A percentile compares a stretch with the other conserved stretches of the same genome.
These are phyloP conservation scores for Pseudoscleropodium purum DNA, from an alignment of 225 moss, liverwort and hornwort species.

Conservation along the genomic window DNA sequence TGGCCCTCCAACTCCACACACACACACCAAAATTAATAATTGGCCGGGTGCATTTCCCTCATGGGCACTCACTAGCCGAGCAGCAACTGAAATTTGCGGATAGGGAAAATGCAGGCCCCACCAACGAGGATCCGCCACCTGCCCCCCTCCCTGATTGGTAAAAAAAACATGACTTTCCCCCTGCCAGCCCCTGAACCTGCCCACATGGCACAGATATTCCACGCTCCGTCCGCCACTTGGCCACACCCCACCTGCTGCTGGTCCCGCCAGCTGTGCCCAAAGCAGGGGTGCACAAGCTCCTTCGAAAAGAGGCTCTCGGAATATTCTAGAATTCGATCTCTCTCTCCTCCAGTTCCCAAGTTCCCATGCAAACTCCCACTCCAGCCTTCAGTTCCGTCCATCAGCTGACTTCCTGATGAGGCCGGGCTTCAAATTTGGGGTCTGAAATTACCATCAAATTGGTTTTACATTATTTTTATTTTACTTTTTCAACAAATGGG, in stretches of 20 bases:
- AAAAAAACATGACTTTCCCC: not conserved
- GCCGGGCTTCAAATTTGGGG: not conserved
- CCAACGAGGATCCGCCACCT: not conserved
- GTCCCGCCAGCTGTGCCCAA: not conserved
- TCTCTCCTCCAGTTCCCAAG: too few relatives aligned
- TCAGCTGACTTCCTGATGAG: not conserved
- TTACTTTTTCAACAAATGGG: too few relatives aligned
- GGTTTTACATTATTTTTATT: too few relatives aligned
- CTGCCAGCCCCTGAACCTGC: not conserved
- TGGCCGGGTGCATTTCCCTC: too few relatives aligned
- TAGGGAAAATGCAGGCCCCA: too few relatives aligned
- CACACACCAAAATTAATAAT: too few relatives aligned
- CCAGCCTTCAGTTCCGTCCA: too few relatives aligned
- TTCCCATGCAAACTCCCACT: not conserved
- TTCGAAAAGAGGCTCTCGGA: not conserved
- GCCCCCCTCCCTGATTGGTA: not conserved
- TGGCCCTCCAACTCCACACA: too few relatives aligned
- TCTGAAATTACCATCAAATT: too few relatives aligned
- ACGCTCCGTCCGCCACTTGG: not conserved
- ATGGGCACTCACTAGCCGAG: too few relatives aligned
- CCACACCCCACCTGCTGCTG: not conserved
- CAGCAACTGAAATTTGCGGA: too few relatives aligned
- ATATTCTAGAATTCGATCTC: not conserved
- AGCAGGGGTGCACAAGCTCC: not conserved
- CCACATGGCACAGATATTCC: constrained; percentile 3